Conservation (phyloP, 169 alveolate genomes). For the Cryptosporidium bovis region DNA sequence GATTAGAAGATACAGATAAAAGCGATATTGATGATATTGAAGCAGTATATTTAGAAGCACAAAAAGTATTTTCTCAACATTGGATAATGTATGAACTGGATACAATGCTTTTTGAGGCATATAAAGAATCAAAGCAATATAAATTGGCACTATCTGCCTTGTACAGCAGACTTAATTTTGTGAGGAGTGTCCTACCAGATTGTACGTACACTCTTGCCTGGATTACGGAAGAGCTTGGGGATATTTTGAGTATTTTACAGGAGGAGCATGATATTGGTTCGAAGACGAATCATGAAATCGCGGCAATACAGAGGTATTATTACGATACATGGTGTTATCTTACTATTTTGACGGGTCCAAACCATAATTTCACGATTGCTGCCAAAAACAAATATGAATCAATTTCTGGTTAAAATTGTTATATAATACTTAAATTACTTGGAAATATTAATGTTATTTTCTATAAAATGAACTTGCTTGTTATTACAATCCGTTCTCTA, state of each 20-base stretch:
- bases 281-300: conserved; percentile 36
- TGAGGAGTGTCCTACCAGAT: conserved; percentile 79
- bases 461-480: too few species aligned
- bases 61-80: conserved; percentile 82
- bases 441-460: too few species aligned
- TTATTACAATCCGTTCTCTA: too few species aligned
- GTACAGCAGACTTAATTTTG: conserved; percentile 78
- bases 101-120: conserved; percentile 80
- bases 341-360: conserved; percentile 73
- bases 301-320: conserved; percentile 67
- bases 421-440: background rate
- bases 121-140: conserved; percentile 77
- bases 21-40: conserved; percentile 79
- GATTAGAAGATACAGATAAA: conserved; percentile 80
- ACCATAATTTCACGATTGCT: conserved; percentile 66
- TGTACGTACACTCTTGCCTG: conserved; percentile 86
- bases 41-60: conserved; percentile 79
- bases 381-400: conserved; percentile 71
- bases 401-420: background rate
- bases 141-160: conserved; percentile 78
- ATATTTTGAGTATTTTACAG: conserved; percentile 72
- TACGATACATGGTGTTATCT: conserved; percentile 74
- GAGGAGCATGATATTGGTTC: conserved; percentile 28
- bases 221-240: conserved; percentile 87
- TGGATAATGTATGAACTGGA: conserved; percentile 81